These are phyloP conservation scores for Sporobolus alterniflorus DNA, from an alignment of 202 grass and related monocot species.

Conservation along the genomic window DNA sequence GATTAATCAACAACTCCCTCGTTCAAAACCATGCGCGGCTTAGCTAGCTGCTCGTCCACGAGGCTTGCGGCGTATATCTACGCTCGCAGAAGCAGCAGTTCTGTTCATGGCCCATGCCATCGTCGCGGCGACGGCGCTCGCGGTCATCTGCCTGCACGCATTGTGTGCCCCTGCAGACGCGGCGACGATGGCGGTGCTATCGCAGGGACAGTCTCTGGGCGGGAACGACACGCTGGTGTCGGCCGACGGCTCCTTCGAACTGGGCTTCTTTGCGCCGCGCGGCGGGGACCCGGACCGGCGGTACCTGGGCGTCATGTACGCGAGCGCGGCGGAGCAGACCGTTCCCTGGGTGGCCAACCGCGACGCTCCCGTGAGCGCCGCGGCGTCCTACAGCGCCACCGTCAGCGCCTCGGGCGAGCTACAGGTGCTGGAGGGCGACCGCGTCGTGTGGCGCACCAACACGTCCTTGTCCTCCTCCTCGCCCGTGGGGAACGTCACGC, in stretches of 20 bases:
- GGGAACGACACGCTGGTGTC: slow-evolving; percentile 41
- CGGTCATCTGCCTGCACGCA: not conserved
- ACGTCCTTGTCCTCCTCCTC: not conserved
- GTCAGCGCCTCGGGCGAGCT: slow-evolving; percentile 53
- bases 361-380: slow-evolving; percentile 39
- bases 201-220: slow-evolving; percentile 43
- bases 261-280: slow-evolving; percentile 54
- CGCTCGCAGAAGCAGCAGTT: too few species aligned
- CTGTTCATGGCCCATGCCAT: not conserved
- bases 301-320: slow-evolving; percentile 69
- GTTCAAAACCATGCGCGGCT: too few species aligned
- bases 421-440: slow-evolving; percentile 33
- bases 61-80: too few species aligned
- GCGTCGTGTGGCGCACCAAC: slow-evolving; percentile 49
- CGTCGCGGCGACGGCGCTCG: not conserved
- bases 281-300: not conserved
- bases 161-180: not conserved
- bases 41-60: too few species aligned
- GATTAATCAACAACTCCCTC: too few species aligned
- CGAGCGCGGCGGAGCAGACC: slow-evolving; percentile 34
- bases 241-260: slow-evolving; percentile 36
- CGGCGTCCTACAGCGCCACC: slow-evolving; percentile 34
- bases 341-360: slow-evolving; percentile 83
- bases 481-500: slow-evolving; percentile 13
- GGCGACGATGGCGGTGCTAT: slow-evolving; percentile 17